These are phyloP conservation scores for Penicillium ucsense DNA, from an alignment of 495 filamentous ascomycete species.

Conservation along the genomic window DNA sequence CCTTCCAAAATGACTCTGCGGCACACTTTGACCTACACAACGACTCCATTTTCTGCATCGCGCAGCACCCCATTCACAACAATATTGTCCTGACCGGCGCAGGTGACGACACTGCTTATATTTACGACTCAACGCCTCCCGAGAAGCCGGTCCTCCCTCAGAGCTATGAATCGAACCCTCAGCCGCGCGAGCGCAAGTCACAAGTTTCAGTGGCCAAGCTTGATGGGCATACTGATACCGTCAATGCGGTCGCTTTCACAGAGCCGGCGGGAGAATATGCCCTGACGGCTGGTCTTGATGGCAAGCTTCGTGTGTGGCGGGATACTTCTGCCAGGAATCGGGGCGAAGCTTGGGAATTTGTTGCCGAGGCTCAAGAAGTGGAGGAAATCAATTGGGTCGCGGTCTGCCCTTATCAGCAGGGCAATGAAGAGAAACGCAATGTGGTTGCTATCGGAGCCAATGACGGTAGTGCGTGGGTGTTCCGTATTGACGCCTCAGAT, in stretches of 20 bases:
- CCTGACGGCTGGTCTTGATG: slow-evolving; percentile 81
- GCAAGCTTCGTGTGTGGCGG: slow-evolving; percentile 49
- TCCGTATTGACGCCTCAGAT: slow-evolving; percentile 63
- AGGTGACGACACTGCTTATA: slow-evolving; percentile 72
- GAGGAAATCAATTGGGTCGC: slow-evolving; percentile 90
- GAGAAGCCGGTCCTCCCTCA: slow-evolving; percentile 57
- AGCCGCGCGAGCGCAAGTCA: slow-evolving; percentile 47
- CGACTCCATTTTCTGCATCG: slow-evolving; percentile 86
- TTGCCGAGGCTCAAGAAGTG: slow-evolving; percentile 71
- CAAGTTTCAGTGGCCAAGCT: slow-evolving; percentile 57
- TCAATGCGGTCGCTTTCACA: slow-evolving; percentile 79
- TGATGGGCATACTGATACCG: slow-evolving; percentile 80
- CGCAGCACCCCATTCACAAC: slow-evolving; percentile 74
- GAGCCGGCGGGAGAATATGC: slow-evolving; percentile 74
- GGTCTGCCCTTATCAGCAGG: slow-evolving; percentile 56
- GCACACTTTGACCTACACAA: slow-evolving; percentile 86
- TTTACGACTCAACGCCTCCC: slow-evolving; percentile 62
- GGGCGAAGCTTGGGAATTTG: slow-evolving; percentile 48
- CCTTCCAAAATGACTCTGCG: slow-evolving; percentile 77
- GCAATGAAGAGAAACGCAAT: slow-evolving; percentile 55
- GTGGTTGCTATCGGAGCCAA: slow-evolving; percentile 81
- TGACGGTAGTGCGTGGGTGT: slow-evolving; percentile 95
- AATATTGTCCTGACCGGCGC: slow-evolving; percentile 80
- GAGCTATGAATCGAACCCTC: slow-evolving; percentile 61
- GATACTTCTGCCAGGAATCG: slow-evolving; percentile 30